Evolutionary conservation across 2,329 filamentous ascomycete species (phyloP).

Genomic region (Colletotrichum scovillei): DNA sequence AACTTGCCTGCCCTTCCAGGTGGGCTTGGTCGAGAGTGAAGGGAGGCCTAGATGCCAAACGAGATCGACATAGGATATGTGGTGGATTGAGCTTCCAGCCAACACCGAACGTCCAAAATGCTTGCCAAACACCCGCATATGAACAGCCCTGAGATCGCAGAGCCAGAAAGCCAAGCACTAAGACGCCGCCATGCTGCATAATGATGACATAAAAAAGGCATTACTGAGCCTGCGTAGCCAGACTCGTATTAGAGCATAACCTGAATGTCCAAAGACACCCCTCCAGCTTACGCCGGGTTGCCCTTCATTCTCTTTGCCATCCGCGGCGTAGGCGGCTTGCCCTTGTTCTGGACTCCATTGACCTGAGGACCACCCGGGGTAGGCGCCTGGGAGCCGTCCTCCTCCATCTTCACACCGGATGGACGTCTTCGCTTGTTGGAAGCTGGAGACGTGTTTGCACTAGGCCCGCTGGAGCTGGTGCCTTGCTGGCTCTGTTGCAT

Average conservation of each 20-base stretch:
- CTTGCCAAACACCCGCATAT: slow-evolving; percentile 36
- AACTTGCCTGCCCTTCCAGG: slow-evolving; percentile 16
- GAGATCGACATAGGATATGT: slow-evolving; percentile 13
- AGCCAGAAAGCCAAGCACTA: slow-evolving; percentile 39
- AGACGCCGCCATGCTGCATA: slow-evolving; percentile 51
- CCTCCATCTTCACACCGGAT: slow-evolving; percentile 68
- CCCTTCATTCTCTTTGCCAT: slow-evolving; percentile 66
- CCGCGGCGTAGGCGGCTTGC: slow-evolving; percentile 67
- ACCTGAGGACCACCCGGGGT: slow-evolving; percentile 61
- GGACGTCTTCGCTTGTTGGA: slow-evolving; percentile 69
- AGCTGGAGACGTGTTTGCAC: slow-evolving; percentile 74
- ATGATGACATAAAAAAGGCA: slow-evolving; percentile 43
- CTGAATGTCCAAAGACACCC: slow-evolving; percentile 22
- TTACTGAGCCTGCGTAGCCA: slow-evolving; percentile 28
- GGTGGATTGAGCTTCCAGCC: slow-evolving; percentile 15
- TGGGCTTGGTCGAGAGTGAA: not conserved
- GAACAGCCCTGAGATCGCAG: slow-evolving; percentile 38
- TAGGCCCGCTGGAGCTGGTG: slow-evolving; percentile 73
- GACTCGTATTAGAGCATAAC: slow-evolving; percentile 27
- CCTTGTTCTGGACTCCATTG: slow-evolving; percentile 62
- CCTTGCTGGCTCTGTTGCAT: slow-evolving; percentile 76
- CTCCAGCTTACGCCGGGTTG: slow-evolving; percentile 48
- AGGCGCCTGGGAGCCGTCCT: slow-evolving; percentile 62
- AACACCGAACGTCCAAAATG: slow-evolving; percentile 32
- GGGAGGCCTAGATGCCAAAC: slow-evolving; percentile 7